Evolutionary conservation across 2,329 filamentous ascomycete species (phyloP).

Genomic region (Atkinsonella hypoxylon): DNA sequence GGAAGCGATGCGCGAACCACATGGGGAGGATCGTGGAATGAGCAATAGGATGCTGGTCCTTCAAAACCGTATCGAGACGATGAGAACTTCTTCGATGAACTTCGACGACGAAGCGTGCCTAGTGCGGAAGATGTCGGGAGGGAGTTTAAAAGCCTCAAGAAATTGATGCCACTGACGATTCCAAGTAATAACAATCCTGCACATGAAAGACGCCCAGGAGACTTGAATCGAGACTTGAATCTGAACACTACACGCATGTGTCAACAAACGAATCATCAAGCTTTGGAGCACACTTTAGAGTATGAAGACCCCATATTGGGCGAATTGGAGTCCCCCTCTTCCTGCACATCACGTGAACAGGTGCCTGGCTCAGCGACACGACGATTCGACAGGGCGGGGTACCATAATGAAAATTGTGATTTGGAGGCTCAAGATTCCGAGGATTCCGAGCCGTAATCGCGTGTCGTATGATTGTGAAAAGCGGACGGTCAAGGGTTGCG

Average conservation of each 20-base stretch:
- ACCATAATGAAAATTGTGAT: slow-evolving; percentile 6
- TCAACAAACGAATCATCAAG: neutral
- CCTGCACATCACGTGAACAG: slow-evolving; percentile 13
- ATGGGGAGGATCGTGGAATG: slow-evolving; percentile 10
- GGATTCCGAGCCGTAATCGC: neutral
- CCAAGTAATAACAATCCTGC: neutral
- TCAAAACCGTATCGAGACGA: slow-evolving; percentile 11
- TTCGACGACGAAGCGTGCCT: slow-evolving; percentile 17
- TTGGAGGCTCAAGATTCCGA: slow-evolving; percentile 10
- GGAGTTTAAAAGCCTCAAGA: slow-evolving; percentile 13
- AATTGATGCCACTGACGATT: slow-evolving; percentile 1
- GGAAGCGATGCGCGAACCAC: slow-evolving; percentile 5
- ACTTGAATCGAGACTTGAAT: neutral
- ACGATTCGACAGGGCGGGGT: slow-evolving; percentile 6
- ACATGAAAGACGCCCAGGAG: neutral
- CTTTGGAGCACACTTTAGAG: neutral
- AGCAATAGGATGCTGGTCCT: slow-evolving; percentile 6
- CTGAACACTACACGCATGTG: neutral
- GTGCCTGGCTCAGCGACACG: slow-evolving; percentile 8
- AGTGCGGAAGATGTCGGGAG: slow-evolving; percentile 14
- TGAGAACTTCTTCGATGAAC: slow-evolving; percentile 12
- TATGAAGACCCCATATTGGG: neutral
- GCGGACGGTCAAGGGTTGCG: neutral
- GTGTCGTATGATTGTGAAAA: neutral
- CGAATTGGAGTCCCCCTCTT: slow-evolving; percentile 12